phyloP scores from a whole-genome alignment of 371 early-diverging fungal species.

The Syncephalis plumigaleata region DNA sequence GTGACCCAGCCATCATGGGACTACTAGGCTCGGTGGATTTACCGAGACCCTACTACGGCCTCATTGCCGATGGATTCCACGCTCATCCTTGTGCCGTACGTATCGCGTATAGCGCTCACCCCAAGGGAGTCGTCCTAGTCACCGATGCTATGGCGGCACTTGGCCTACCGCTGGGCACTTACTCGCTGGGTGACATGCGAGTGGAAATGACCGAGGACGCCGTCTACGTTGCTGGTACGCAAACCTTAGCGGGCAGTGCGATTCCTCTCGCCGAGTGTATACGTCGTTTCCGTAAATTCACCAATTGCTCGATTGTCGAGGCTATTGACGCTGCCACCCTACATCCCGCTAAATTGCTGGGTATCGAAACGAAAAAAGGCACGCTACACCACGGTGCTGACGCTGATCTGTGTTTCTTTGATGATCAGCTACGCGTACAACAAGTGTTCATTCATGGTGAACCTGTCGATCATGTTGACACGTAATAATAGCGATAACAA shows the following conservation, averaged over 20 bases:
- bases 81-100: slow-evolving; percentile 65
- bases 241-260: slow-evolving; percentile 59
- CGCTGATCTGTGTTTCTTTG: slow-evolving; percentile 63
- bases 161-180: slow-evolving; percentile 54
- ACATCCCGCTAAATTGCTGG: slow-evolving; percentile 61
- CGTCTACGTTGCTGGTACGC: slow-evolving; percentile 64
- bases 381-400: slow-evolving; percentile 57
- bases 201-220: slow-evolving; percentile 35
- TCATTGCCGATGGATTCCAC: slow-evolving; percentile 64
- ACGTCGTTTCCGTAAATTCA: slow-evolving; percentile 60
- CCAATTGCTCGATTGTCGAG: slow-evolving; percentile 58
- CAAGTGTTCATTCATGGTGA: slow-evolving; percentile 58
- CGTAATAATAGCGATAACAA: too few species aligned
- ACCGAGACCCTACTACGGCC: slow-evolving; percentile 53
- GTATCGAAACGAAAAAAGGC: slow-evolving; percentile 53
- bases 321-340: slow-evolving; percentile 73
- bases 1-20: slow-evolving; percentile 63
- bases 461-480: neutral
- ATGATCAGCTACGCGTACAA: slow-evolving; percentile 41
- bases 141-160: slow-evolving; percentile 66
- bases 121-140: slow-evolving; percentile 48
- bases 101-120: slow-evolving; percentile 61
- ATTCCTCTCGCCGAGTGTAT: slow-evolving; percentile 56
- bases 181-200: slow-evolving; percentile 50
- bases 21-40: slow-evolving; percentile 37